Evolutionary conservation across 2,329 filamentous ascomycete genomes (phyloP), one percentile per base, ranked within the genome.

Genomic region (Sporothrix pallida): DNA sequence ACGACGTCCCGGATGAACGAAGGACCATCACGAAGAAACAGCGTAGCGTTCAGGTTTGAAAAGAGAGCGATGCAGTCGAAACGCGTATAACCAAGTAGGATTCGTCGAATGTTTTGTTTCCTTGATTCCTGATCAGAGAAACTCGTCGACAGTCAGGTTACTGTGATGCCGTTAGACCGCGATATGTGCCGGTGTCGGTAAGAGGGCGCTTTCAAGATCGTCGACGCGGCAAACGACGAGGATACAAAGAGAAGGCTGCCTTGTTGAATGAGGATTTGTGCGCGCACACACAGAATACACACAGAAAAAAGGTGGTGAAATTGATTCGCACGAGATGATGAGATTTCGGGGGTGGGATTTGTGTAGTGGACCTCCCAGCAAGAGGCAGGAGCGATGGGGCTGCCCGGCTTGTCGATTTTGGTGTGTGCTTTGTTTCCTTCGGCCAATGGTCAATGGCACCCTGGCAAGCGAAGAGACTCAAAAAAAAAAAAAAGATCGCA

Each of bases 21-120:
- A 74, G 71, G 31, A 74, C 37, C 74, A 74, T 74, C 69, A 72
- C 72, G 71, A 62, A 60, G 50, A 17, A 58, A 37, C 69, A 69
- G 65, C 72, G 50, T 60, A 71, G 70, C 48, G 50, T 62, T 48
- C 13, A 37, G 13, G 44, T 3, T 68, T 2, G 46, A 68, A 23
- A 12, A 5, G n/a, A n/a, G 37, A 23, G 23, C 12, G 23, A 52
- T 48, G 31, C 13, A 63, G 31, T 42, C 26, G 13, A 50, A 31
- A 20, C 9, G 42, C 31, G 9, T 56, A n/a, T 56, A 3, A 50
- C 7, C 17, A 15, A 5, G 3, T 8, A 2, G 12, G 7, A 12
- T 17, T 12, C 44, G 26, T 46, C 68, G 52, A n/a, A 9, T 46
- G 31, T n/a, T 20, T 5, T 20, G 48, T 12, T 37, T 42, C 20